Evolutionary conservation across 75 land plant species (phyloP), one percentile per base, ranked within the genome.

Genomic region (Selaginella tamariscina): DNA sequence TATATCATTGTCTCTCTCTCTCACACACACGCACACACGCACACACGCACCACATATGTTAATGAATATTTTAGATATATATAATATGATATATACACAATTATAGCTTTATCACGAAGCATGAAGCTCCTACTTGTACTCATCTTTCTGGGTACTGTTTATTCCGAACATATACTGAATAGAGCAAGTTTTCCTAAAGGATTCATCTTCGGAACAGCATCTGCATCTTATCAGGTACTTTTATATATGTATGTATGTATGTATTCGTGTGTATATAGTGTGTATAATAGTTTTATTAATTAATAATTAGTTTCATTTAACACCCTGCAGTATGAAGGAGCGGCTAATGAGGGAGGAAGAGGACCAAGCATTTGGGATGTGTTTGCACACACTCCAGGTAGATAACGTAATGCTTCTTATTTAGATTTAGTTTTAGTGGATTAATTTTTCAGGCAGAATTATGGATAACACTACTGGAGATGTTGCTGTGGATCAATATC

Each of bases 361-460:
- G 79, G 79, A 66, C 55, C 63, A 24, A 86, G 86, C 79, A 83
- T 83, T 64, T 86, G 88, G 88, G 88, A 86, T 30, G 80, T 78
- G 0, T 83, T 83, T 67, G 27, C 78, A 0, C 71, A 66, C 13
- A 29, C 63, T 56, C 70, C 76, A 65, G 87, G 87, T 81, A 32
- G 32, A 31, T 1, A n/a, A 32, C 33, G 9, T 32, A 23, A 23
- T 59, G 8, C 18, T 59, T 59, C 21, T 59, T 5, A 9, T 23
- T 20, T 11, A 11, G 54, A 11, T 11, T 49, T 20, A 11, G 11
- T 20, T 11, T 49, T 11, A 20, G 20, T 20, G 54, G 11, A 11
- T 11, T 11, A 49, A 49, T 11, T 2, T 5, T 27, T 5, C 21
- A 23, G 23, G 62, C 26, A 21, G n/a, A 21, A 59, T 59, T 23